Evolutionary conservation across 345 rosid genomes (phyloP).

Genomic region (Lenwebbia sp.): DNA sequence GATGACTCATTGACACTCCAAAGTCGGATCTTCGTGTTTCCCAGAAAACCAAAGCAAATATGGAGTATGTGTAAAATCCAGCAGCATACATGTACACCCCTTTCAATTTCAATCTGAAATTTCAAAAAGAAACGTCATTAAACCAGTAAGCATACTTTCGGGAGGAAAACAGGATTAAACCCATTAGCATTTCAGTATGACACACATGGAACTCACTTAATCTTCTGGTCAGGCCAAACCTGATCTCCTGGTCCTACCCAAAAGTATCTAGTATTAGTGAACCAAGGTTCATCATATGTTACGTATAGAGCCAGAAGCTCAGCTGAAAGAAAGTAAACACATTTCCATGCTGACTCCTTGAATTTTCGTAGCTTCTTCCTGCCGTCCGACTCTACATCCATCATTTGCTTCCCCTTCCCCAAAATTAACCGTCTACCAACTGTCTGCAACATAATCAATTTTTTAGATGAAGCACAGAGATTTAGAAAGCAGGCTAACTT

Average conservation of each 20-base stretch:
- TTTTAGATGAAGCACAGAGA: background rate
- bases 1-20: slow-evolving; percentile 97
- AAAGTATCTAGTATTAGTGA: slow-evolving; percentile 58
- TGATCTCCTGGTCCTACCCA: slow-evolving; percentile 97
- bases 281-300: slow-evolving; percentile 84
- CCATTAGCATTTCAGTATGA: background rate
- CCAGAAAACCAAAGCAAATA: slow-evolving; percentile 94
- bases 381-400: slow-evolving; percentile 13
- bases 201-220: slow-evolving; percentile 40
- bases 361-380: slow-evolving; percentile 61
- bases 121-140: background rate
- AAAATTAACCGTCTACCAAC: slow-evolving; percentile 45
- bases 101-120: slow-evolving; percentile 78
- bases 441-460: slow-evolving; percentile 32
- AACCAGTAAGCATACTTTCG: background rate
- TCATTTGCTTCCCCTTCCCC: slow-evolving; percentile 23
- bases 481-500: background rate
- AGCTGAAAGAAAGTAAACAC: slow-evolving; percentile 72
- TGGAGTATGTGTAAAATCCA: slow-evolving; percentile 94
- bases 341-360: slow-evolving; percentile 99
- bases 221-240: slow-evolving; percentile 86
- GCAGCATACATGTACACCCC: slow-evolving; percentile 81
- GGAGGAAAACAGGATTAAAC: background rate
- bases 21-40: slow-evolving; percentile 99
- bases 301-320: slow-evolving; percentile 69